Conservation (phyloP, 495 filamentous ascomycete genomes). For the Acidiella bohemica region DNA sequence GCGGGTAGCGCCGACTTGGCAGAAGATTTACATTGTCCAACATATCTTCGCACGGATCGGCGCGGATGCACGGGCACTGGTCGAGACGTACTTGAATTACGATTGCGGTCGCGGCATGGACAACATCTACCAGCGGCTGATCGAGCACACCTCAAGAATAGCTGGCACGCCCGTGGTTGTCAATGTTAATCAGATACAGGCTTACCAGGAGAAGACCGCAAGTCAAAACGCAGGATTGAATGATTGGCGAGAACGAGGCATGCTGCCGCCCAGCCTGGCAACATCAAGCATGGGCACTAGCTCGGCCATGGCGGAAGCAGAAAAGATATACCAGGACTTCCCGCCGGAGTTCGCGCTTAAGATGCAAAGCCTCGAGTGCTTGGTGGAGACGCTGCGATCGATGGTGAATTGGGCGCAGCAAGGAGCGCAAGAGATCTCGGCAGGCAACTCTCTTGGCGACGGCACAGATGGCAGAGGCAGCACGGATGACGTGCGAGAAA, state of each 20-base stretch:
- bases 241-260: constrained; percentile 77
- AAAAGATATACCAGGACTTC: constrained; percentile 51
- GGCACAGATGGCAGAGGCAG: constrained; percentile 49
- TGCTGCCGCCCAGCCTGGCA: constrained; percentile 71
- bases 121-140: constrained; percentile 88
- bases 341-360: constrained; percentile 82
- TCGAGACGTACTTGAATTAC: constrained; percentile 97
- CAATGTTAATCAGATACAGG: constrained; percentile 64
- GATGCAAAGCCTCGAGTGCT: constrained; percentile 68
- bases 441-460: constrained; percentile 16
- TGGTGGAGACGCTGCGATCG: constrained; percentile 78
- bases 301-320: constrained; percentile 26
- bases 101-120: constrained; percentile 90
- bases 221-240: constrained; percentile 29
- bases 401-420: constrained; percentile 87
- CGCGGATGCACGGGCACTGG: constrained; percentile 72
- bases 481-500: constrained; percentile 65
- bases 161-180: constrained; percentile 60
- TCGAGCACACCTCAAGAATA: constrained; percentile 82
- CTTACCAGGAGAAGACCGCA: constrained; percentile 52
- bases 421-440: constrained; percentile 44
- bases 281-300: constrained; percentile 52
- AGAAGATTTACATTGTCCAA: constrained; percentile 84
- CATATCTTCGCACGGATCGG: constrained; percentile 64
- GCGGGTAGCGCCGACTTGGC: constrained; percentile 68